A percentile compares a stretch with the other conserved stretches of the same genome.
Conservation (phyloP, 148 eudicot genomes). For the Arctostaphylos glauca region DNA sequence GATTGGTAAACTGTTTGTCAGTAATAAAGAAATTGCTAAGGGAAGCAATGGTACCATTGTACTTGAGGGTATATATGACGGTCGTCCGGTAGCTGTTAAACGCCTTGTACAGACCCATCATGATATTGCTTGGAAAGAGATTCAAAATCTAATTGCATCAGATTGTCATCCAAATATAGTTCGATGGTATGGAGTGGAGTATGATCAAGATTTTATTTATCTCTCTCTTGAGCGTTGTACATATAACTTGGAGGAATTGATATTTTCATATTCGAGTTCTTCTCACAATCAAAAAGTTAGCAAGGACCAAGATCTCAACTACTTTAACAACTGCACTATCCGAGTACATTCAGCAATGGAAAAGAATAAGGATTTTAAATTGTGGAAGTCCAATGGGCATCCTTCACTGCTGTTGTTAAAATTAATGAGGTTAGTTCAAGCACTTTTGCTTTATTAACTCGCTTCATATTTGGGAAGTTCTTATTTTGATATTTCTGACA, state of each 20-base stretch:
- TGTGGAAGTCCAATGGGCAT: constrained; percentile 76
- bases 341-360: background rate
- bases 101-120: constrained; percentile 89
- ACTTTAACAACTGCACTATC: background rate
- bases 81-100: constrained; percentile 88
- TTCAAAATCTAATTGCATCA: constrained; percentile 85
- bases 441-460: background rate
- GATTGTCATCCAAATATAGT: constrained; percentile 84
- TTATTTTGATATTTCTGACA: background rate
- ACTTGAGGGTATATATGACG: constrained; percentile 80
- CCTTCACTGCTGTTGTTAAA: constrained; percentile 69
- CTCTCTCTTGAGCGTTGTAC: constrained; percentile 75
- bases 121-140: constrained; percentile 86
- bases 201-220: constrained; percentile 82
- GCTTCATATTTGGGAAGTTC: background rate
- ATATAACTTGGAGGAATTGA: constrained; percentile 70
- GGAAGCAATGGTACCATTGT: constrained; percentile 97
- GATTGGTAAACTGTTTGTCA: constrained; percentile 65
- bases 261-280: constrained; percentile 37
- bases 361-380: constrained; percentile 30
- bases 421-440: constrained; percentile 63
- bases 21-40: constrained; percentile 73
- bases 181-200: constrained; percentile 83
- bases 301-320: constrained; percentile 21
- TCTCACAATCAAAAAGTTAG: constrained; percentile 19